Evolutionary conservation across 257 asterid species (phyloP).

Genomic region (Apocynum venetum): DNA sequence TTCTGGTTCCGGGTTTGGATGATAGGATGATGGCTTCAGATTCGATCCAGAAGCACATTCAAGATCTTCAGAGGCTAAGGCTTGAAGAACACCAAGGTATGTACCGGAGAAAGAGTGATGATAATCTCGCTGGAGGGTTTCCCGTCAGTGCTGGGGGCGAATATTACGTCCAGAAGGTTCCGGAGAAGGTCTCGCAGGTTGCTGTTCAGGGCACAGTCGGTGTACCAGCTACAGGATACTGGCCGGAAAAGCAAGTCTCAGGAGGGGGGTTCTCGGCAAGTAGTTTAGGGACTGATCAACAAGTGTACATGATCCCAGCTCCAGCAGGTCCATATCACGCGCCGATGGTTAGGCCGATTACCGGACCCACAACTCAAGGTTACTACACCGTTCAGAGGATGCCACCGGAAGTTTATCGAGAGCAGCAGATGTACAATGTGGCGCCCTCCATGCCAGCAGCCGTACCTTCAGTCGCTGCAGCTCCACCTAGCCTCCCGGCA

Average conservation of each 20-base stretch:
- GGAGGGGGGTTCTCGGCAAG: slow-evolving; percentile 56
- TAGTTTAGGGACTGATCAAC: slow-evolving; percentile 50
- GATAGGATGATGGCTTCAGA: slow-evolving; percentile 52
- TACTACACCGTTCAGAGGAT: slow-evolving; percentile 68
- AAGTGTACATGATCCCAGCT: slow-evolving; percentile 65
- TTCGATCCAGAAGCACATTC: slow-evolving; percentile 96
- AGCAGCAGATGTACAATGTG: slow-evolving; percentile 58
- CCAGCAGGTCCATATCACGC: slow-evolving; percentile 51
- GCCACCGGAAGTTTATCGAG: slow-evolving; percentile 54
- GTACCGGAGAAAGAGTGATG: slow-evolving; percentile 58
- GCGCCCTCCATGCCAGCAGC: slow-evolving; percentile 22
- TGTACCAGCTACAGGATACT: slow-evolving; percentile 36
- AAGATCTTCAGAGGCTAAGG: slow-evolving; percentile 79
- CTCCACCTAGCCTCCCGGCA: slow-evolving; percentile 32
- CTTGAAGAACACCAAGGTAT: slow-evolving; percentile 68
- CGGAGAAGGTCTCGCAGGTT: slow-evolving; percentile 45
- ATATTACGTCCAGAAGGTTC: slow-evolving; percentile 45
- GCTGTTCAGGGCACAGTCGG: slow-evolving; percentile 38
- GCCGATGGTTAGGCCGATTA: slow-evolving; percentile 51
- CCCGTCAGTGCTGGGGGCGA: slow-evolving; percentile 59
- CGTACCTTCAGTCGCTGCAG: slow-evolving; percentile 25
- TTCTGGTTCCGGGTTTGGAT: slow-evolving; percentile 39
- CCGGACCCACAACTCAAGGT: slow-evolving; percentile 55
- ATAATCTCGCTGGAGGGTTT: slow-evolving; percentile 40
- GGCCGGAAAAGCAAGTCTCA: slow-evolving; percentile 56